Base-by-base conservation (phyloP, 352 stramenopile genomes). In the Phytophthora hibernalis region DNA sequence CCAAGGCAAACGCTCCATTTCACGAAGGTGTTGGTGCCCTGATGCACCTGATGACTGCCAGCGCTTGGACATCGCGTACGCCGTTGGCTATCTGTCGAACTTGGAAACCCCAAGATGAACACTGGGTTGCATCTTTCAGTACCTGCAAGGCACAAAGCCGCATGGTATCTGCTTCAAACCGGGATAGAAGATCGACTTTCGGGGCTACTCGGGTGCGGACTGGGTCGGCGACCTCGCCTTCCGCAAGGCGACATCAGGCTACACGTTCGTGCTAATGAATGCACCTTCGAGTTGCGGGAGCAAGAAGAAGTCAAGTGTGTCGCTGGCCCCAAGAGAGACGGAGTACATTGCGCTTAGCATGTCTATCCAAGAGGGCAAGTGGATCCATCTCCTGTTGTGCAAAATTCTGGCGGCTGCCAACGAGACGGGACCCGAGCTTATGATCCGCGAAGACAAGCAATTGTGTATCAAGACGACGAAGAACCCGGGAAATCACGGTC, bases 401-500 rank as follows among this genome's bases (percentile, higher is more conserved):
- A n/a, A n/a, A n/a, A n/a, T n/a, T n/a, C n/a, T n/a, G n/a, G 33
- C 13, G 9, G 33, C 33, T 38, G 33, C 13, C 8, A 16, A 16
- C 3, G 33, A 38, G 13, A 16, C 13, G 2, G 13, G 9, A 16
- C 33, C 33, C 13, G 33, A 38, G 33, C 33, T 38, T 2, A 38
- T 16, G 44, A 52, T 52, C 9, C 26, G 13, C 22, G 44, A 52
- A 20, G 54, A 61, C 24, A 59, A 61, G 16, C 47, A 65, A 35
- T 65, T 44, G 5, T 65, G 56, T 24, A 49, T 65, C 45, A 57
- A 57, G 55, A 64, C 51, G 55, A 56, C 33, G 8, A 64, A 64
- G 45, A 56, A 54, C 45, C 44, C 55, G 1, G 64, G 67, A 3
- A 71, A 75, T 26, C 47, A 71, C 40, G 60, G 49, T 16, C 59